Conservation (phyloP, 2,329 filamentous ascomycete genomes). For the Ceratocystis harringtonii region DNA sequence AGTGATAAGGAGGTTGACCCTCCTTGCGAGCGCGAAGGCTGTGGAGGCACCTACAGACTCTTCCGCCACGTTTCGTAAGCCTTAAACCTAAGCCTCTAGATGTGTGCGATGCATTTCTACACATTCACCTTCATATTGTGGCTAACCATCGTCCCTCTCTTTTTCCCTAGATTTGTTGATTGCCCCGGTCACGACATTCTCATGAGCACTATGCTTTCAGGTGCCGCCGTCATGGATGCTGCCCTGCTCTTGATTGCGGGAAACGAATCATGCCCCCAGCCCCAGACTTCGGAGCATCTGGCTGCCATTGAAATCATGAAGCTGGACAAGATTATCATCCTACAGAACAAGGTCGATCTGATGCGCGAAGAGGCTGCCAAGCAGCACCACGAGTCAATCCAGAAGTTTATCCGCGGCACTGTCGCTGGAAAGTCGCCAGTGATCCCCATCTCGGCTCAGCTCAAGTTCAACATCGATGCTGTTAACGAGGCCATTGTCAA, state of each 20-base stretch:
- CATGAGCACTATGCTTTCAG: constrained; percentile 99
- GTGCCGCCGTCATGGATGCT: constrained; percentile 98
- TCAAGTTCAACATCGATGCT: constrained; percentile 99
- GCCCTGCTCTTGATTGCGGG: constrained; percentile 90
- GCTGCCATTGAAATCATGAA: constrained; percentile 99
- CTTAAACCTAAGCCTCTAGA: background rate
- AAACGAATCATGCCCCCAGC: constrained; percentile 96
- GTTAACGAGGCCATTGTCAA: constrained; percentile 93
- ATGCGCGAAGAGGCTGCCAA: constrained; percentile 93
- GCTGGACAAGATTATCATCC: constrained; percentile 96
- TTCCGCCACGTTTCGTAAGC: constrained; percentile 84
- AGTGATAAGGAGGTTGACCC: constrained; percentile 98
- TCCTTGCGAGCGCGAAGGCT: constrained; percentile 86
- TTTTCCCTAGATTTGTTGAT: constrained; percentile 63
- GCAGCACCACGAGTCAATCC: constrained; percentile 89
- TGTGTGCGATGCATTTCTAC: no score
- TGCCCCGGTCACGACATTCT: constrained; percentile 99
- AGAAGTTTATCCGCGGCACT: constrained; percentile 96
- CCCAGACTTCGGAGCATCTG: constrained; percentile 96
- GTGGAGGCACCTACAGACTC: constrained; percentile 71
- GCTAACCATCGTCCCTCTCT: constrained; percentile 20
- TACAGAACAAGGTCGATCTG: constrained; percentile 98
- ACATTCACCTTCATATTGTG: no score
- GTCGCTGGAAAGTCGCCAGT: constrained; percentile 90
- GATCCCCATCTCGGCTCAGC: constrained; percentile 90